These are phyloP conservation scores for Magnusiomyces magnusii DNA, from an alignment of 1,139 yeast species.

Conservation along the genomic window DNA sequence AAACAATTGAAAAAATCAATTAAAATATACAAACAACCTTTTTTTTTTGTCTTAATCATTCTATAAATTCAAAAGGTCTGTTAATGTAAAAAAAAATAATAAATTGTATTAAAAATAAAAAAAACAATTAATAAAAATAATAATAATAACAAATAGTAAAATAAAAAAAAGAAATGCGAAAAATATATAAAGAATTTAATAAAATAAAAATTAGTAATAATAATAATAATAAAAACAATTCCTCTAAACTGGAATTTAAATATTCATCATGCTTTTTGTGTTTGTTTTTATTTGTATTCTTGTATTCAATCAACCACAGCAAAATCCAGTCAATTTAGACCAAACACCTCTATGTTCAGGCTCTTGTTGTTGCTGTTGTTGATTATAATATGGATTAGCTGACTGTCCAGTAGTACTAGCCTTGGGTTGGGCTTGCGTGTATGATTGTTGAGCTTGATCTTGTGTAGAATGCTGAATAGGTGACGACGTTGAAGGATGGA, in stretches of 20 bases:
- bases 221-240: background rate
- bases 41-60: too few species aligned
- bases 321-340: slow-evolving; percentile 28
- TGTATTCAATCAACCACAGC: slow-evolving; percentile 26
- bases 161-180: slow-evolving; percentile 1
- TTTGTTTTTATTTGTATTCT: background rate
- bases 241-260: background rate
- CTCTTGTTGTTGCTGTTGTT: slow-evolving; percentile 20
- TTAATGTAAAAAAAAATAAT: background rate
- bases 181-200: background rate
- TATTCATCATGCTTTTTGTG: background rate
- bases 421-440: slow-evolving; percentile 17
- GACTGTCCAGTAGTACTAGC: slow-evolving; percentile 16
- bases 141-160: background rate
- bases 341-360: slow-evolving; percentile 27
- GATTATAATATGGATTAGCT: slow-evolving; percentile 15
- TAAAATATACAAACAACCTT: too few species aligned
- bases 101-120: background rate
- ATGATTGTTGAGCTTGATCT: slow-evolving; percentile 6
- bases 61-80: background rate
- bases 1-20: too few species aligned
- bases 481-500: slow-evolving; percentile 8
- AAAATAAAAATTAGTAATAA: slow-evolving; percentile 6
- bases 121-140: slow-evolving; percentile 8
- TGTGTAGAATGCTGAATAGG: slow-evolving; percentile 5